Conservation (phyloP, 768 basidiomycete genomes). For the Boletus tylopilopsis region DNA sequence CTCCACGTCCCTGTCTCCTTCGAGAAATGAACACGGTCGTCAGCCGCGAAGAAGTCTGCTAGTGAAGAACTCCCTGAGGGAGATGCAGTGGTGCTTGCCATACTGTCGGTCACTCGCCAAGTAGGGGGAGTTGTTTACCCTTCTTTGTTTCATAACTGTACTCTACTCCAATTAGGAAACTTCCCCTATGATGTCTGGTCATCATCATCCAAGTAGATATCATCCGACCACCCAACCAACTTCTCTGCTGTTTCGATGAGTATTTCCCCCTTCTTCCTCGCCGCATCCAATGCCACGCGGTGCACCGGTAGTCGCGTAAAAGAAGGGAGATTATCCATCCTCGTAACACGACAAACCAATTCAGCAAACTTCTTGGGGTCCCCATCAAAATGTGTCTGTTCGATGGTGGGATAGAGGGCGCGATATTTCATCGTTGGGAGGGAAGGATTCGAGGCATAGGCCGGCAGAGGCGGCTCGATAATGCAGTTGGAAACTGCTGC, state of each 20-base stretch:
- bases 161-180: conserved; percentile 10
- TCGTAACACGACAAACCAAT: conserved; percentile 13
- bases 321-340: conserved; percentile 14
- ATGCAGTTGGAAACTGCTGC: conserved; percentile 7
- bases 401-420: conserved; percentile 15
- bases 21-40: conserved; percentile 81
- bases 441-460: conserved; percentile 24
- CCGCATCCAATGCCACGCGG: conserved; percentile 18
- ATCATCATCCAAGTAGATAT: conserved; percentile 16
- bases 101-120: conserved; percentile 6
- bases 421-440: conserved; percentile 25
- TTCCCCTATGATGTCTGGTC: neutral
- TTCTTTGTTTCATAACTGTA: conserved; percentile 32
- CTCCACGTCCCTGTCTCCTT: conserved; percentile 76
- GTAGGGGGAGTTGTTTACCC: conserved; percentile 31
- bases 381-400: conserved; percentile 18
- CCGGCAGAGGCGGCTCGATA: conserved; percentile 12
- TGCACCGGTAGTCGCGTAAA: conserved; percentile 23
- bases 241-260: conserved; percentile 21
- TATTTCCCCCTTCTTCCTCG: conserved; percentile 18
- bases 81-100: conserved; percentile 40
- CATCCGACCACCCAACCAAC: conserved; percentile 21
- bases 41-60: conserved; percentile 63
- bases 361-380: conserved; percentile 24
- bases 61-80: conserved; percentile 51